A percentile compares a stretch with the other conserved stretches of the same genome.
These are phyloP conservation scores for Verticillium albo-atrum DNA, from an alignment of 2,329 filamentous ascomycete genomes.

Conservation along the genomic window DNA sequence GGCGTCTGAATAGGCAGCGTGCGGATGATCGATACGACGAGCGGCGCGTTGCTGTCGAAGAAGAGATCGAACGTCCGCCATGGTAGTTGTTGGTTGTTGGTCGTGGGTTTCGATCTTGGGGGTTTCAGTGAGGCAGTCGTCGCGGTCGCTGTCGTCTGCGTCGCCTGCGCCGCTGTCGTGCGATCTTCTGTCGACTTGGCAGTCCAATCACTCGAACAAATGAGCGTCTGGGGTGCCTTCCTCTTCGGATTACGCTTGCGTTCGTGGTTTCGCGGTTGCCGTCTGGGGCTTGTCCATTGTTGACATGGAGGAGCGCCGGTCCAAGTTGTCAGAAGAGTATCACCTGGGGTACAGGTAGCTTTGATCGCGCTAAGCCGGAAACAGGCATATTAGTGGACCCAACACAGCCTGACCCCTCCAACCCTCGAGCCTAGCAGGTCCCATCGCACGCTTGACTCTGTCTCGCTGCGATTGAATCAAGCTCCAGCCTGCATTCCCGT, in stretches of 20 bases:
- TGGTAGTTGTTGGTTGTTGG: conserved; percentile 25
- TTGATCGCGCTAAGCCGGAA: background rate
- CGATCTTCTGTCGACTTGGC: no score
- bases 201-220: no score
- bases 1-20: conserved; percentile 62
- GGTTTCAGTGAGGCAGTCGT: background rate
- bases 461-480: background rate
- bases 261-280: no score
- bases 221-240: no score
- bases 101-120: background rate
- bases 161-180: no score
- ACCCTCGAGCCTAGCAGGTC: background rate
- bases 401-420: background rate
- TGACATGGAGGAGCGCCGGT: background rate
- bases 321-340: background rate
- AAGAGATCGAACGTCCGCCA: conserved; percentile 77
- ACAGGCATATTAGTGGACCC: background rate
- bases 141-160: no score
- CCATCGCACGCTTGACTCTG: no score
- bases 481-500: background rate
- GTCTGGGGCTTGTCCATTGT: background rate
- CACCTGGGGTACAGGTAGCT: background rate
- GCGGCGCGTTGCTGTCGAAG: conserved; percentile 73
- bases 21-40: conserved; percentile 66
- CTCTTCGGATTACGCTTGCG: no score